Conservation (phyloP, 257 asterid species). For the Thymus quinquecostatus region DNA sequence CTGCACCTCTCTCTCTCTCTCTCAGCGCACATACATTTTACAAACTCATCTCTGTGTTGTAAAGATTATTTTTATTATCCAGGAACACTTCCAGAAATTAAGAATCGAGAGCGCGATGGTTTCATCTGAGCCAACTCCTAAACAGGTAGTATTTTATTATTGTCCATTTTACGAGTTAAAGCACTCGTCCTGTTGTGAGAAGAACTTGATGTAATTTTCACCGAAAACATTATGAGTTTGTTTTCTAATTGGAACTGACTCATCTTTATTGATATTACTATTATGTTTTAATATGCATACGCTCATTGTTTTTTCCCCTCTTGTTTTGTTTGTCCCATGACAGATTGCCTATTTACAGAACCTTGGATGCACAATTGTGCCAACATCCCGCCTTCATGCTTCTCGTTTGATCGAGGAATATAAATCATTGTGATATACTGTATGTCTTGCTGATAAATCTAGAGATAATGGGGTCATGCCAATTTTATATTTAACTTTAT, state of each 20-base stretch:
- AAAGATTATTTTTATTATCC: conserved; percentile 20
- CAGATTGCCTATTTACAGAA: conserved; percentile 83
- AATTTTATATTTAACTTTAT: not conserved
- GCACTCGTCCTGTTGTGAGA: not conserved
- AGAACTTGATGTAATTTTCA: conserved; percentile 1
- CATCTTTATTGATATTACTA: not conserved
- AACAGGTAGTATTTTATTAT: conserved; percentile 58
- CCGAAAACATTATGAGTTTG: not conserved
- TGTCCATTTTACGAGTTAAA: not conserved
- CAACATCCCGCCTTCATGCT: conserved; percentile 93
- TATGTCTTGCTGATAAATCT: not conserved
- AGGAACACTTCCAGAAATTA: conserved; percentile 92
- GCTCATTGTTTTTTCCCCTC: not conserved
- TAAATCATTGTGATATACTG: conserved; percentile 53
- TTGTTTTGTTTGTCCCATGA: not conserved
- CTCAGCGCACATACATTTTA: not conserved
- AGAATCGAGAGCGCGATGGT: conserved; percentile 86
- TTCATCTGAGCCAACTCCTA: conserved; percentile 79
- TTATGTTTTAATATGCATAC: not conserved
- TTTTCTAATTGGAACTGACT: not conserved
- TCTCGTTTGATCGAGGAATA: conserved; percentile 93
- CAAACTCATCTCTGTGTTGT: conserved; percentile 1
- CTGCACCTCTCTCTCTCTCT: not conserved
- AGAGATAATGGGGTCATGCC: not conserved
- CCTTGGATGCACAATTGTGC: conserved; percentile 81